Conservation (phyloP, 441 rosid genomes). For the Populus hybrid region DNA sequence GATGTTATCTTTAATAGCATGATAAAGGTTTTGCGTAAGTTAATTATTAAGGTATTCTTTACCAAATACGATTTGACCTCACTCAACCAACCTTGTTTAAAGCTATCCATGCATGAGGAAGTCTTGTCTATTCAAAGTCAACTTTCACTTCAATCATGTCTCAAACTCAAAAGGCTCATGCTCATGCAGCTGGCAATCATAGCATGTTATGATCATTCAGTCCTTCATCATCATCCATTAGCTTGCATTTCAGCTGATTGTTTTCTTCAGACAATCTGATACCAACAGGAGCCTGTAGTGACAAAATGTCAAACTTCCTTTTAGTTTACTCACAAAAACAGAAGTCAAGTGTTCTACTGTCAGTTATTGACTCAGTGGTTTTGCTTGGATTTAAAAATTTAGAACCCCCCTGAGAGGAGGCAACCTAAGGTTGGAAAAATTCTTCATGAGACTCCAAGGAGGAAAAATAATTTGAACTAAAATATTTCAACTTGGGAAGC, state of each 20-base stretch:
- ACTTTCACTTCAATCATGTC: neutral
- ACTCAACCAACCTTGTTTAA: neutral
- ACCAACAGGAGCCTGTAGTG: neutral
- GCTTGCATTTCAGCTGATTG: neutral
- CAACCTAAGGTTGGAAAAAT: neutral
- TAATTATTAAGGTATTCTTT: neutral
- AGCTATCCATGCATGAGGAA: neutral
- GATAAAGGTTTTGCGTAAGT: neutral
- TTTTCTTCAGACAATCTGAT: neutral
- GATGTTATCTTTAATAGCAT: neutral
- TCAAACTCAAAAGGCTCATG: neutral
- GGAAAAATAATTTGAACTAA: too few species aligned
- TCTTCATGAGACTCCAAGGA: too few species aligned
- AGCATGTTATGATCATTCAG: neutral
- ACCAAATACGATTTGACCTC: neutral
- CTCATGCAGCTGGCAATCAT: slow-evolving; percentile 5
- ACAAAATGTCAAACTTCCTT: neutral
- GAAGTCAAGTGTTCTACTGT: neutral
- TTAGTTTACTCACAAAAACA: neutral
- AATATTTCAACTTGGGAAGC: too few species aligned
- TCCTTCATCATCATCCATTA: neutral
- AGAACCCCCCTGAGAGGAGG: too few species aligned
- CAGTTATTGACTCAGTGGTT: neutral
- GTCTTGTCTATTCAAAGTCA: neutral
- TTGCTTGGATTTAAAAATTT: neutral